A percentile compares a stretch with the other conserved stretches of the same genome.
These are phyloP conservation scores for Lentinula raphanica DNA, from an alignment of 768 basidiomycete species.

Conservation along the genomic window DNA sequence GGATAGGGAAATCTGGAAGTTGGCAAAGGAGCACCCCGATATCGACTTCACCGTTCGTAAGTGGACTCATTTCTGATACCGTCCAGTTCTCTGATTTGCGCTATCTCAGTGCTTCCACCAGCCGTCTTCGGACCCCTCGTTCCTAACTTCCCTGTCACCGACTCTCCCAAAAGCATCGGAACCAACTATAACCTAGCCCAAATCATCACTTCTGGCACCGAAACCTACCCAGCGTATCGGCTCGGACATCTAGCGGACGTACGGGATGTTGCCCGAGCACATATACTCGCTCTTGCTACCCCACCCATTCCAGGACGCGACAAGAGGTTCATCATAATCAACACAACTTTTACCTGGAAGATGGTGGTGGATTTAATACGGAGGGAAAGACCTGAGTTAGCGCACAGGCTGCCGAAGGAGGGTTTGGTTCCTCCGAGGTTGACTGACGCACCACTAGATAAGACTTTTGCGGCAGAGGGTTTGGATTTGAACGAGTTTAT, in stretches of 20 bases:
- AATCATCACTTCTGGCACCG: background rate
- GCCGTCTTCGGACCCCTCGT: conserved; percentile 18
- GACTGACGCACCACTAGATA: conserved; percentile 6
- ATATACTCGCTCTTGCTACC: conserved; percentile 10
- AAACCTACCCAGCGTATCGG: background rate
- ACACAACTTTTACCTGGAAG: conserved; percentile 2
- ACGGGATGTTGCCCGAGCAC: conserved; percentile 10
- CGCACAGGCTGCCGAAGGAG: conserved; percentile 1
- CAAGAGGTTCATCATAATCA: conserved; percentile 6
- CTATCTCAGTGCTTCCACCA: conserved; percentile 13
- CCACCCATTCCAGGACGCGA: conserved; percentile 1
- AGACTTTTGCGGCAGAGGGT: background rate
- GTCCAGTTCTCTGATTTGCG: background rate
- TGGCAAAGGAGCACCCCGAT: conserved; percentile 10
- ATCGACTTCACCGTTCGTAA: conserved; percentile 14
- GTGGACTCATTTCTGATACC: background rate
- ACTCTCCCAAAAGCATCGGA: background rate
- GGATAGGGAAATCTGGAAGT: conserved; percentile 13
- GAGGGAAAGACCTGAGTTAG: conserved; percentile 7
- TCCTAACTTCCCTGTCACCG: conserved; percentile 6
- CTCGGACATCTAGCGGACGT: conserved; percentile 11
- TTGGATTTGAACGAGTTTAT: conserved; percentile 6
- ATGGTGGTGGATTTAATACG: conserved; percentile 5
- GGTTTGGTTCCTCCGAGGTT: background rate
- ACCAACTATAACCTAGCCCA: conserved; percentile 2